These are phyloP conservation scores for Scenedesmus sp. DNA, from an alignment of 163 green algal genomes.

Conservation along the genomic window DNA sequence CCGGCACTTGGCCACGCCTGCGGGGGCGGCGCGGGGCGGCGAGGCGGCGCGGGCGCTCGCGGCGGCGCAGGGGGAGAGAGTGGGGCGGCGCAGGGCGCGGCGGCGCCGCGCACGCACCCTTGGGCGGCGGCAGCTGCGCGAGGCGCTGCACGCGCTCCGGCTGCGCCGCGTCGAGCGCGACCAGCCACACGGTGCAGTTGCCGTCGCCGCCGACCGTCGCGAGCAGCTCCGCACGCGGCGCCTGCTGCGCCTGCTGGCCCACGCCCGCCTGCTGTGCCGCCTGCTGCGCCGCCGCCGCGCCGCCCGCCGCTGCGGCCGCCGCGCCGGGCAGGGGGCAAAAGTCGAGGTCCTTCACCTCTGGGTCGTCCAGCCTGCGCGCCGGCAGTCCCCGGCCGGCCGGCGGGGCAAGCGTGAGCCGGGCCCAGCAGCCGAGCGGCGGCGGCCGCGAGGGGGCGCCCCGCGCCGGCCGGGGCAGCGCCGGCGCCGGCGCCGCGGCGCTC, in stretches of 20 bases:
- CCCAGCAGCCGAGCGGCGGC: too few relatives aligned
- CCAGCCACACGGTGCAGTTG: slow-evolving; percentile 27
- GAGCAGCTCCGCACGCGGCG: slow-evolving; percentile 26
- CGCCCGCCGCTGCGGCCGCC: too few relatives aligned
- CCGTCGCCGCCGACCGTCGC: slow-evolving; percentile 29
- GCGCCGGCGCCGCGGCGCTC: too few relatives aligned
- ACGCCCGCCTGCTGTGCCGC: neutral
- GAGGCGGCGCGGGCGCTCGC: too few relatives aligned
- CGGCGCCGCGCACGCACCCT: neutral
- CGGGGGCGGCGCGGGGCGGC: too few relatives aligned
- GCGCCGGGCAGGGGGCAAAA: slow-evolving; percentile 21
- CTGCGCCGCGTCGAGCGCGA: neutral
- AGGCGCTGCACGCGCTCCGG: neutral
- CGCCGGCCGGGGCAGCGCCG: too few relatives aligned
- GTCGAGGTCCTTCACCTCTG: slow-evolving; percentile 46
- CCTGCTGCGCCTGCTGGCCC: slow-evolving; percentile 13
- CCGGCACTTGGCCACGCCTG: neutral
- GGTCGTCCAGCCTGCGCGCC: slow-evolving; percentile 27
- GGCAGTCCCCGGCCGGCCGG: too few relatives aligned
- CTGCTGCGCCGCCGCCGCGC: too few relatives aligned
- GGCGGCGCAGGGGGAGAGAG: too few relatives aligned
- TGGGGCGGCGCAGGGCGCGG: too few relatives aligned
- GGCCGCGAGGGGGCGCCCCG: too few relatives aligned
- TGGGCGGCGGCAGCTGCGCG: slow-evolving; percentile 29
- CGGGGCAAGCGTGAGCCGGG: too few relatives aligned